These are phyloP conservation scores for Globisporangium echinulatum DNA, from an alignment of 352 stramenopile species.

Conservation along the genomic window DNA sequence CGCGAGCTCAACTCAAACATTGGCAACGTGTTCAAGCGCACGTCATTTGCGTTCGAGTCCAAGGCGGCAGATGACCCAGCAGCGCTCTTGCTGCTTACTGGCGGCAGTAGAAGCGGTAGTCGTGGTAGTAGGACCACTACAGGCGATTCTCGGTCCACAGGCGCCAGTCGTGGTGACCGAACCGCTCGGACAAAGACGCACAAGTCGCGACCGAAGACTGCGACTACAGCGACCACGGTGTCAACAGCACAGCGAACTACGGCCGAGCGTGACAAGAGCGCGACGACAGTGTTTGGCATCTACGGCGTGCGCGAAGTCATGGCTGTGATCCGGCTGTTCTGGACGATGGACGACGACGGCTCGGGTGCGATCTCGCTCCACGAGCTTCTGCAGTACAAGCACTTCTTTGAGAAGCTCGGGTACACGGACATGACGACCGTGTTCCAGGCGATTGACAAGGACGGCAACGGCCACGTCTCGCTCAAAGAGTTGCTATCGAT, in stretches of 20 bases:
- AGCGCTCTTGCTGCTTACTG: background rate
- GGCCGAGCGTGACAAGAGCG: conserved; percentile 22
- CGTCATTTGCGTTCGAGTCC: conserved; percentile 37
- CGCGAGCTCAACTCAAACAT: conserved; percentile 63
- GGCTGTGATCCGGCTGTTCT: conserved; percentile 69
- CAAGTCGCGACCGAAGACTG: background rate
- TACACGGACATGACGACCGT: conserved; percentile 54
- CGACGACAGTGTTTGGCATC: conserved; percentile 42
- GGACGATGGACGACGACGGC: conserved; percentile 59
- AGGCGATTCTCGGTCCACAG: background rate
- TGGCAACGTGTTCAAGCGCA: conserved; percentile 63
- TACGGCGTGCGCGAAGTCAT: conserved; percentile 68
- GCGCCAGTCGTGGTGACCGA: too few species aligned
- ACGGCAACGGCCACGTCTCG: conserved; percentile 48
- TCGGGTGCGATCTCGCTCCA: conserved; percentile 48
- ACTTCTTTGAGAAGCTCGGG: conserved; percentile 61
- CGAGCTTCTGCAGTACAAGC: conserved; percentile 49
- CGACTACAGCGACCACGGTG: background rate
- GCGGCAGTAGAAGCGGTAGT: background rate
- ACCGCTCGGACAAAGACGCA: background rate
- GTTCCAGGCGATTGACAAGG: conserved; percentile 68
- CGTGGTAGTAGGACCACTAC: background rate
- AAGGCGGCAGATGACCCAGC: conserved; percentile 9
- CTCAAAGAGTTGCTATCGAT: conserved; percentile 52
- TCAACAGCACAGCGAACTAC: conserved; percentile 5